Percentiles rank a stretch among this genome's conserved stretches.
phyloP scores from a whole-genome alignment of 345 rosid species.

The Lepidium sativum region DNA sequence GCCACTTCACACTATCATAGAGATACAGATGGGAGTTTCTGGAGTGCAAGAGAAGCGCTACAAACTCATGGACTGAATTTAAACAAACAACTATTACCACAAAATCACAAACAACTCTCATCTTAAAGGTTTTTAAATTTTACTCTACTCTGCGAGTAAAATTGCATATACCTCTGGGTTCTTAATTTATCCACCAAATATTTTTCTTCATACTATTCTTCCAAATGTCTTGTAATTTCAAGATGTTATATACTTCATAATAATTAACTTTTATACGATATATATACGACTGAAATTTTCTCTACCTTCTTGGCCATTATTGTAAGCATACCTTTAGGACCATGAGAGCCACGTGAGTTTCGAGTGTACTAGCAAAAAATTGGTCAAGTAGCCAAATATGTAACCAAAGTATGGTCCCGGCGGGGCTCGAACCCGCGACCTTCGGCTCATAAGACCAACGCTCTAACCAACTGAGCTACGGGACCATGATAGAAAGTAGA shows the following conservation, averaged over 20 bases:
- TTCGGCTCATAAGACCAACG: slow-evolving; percentile 99
- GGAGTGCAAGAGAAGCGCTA: slow-evolving; percentile 99
- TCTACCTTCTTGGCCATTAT: background rate
- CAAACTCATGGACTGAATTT: slow-evolving; percentile 85
- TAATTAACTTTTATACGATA: slow-evolving; percentile 1
- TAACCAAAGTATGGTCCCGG: slow-evolving; percentile 44
- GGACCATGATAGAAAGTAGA: slow-evolving; percentile 20
- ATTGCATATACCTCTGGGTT: slow-evolving; percentile 11
- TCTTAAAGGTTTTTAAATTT: background rate
- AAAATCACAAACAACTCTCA: background rate
- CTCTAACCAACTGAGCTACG: slow-evolving; percentile 99
- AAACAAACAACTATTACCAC: background rate
- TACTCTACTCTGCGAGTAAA: background rate
- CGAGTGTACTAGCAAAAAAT: too few relatives aligned
- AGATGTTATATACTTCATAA: background rate
- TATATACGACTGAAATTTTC: background rate
- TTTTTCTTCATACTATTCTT: background rate
- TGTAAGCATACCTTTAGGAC: background rate
- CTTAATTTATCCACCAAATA: background rate
- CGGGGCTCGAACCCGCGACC: slow-evolving; percentile 96
- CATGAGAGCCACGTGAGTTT: too few relatives aligned
- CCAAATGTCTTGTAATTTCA: slow-evolving; percentile 4
- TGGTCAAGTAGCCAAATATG: background rate
- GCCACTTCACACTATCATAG: slow-evolving; percentile 97
- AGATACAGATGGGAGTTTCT: slow-evolving; percentile 99